Conservation (phyloP, 2,329 filamentous ascomycete genomes). For the Daldinia sp. region DNA sequence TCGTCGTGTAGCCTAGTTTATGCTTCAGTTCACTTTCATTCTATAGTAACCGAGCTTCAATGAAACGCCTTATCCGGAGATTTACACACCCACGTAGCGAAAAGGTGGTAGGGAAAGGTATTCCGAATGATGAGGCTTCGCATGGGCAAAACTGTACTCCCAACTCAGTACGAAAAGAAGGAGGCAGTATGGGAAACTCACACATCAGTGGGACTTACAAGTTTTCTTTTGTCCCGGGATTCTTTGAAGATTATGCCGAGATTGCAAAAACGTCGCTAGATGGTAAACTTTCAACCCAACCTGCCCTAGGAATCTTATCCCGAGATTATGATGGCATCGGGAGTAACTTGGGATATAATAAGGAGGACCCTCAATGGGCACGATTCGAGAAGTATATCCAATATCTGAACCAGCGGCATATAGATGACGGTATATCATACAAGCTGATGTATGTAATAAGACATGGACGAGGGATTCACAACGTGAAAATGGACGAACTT, state of each 20-base stretch:
- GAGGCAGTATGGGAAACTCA: not conserved
- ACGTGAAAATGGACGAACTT: constrained; percentile 36
- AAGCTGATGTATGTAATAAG: constrained; percentile 38
- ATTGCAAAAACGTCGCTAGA: not conserved
- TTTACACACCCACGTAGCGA: not conserved
- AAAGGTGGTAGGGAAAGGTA: not conserved
- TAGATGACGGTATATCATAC: constrained; percentile 23
- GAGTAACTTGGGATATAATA: not conserved
- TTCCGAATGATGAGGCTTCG: not conserved
- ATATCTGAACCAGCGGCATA: constrained; percentile 16
- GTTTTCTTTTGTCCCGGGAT: not conserved
- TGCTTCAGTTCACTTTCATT: not conserved
- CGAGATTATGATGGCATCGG: not conserved
- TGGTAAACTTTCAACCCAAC: constrained; percentile 2
- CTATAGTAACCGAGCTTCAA: not conserved
- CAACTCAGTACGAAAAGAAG: not conserved
- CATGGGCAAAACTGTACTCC: not conserved
- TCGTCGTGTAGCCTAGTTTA: not conserved
- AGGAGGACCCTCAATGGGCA: constrained; percentile 22
- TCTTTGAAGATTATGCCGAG: not conserved
- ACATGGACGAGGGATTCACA: constrained; percentile 35
- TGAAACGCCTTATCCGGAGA: constrained; percentile 4
- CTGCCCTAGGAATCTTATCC: constrained; percentile 3
- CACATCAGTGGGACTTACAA: not conserved
- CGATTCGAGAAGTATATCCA: constrained; percentile 23